Evolutionary conservation across 768 basidiomycete species (phyloP).

Genomic region (Lanmaoa pseudosensibilis): DNA sequence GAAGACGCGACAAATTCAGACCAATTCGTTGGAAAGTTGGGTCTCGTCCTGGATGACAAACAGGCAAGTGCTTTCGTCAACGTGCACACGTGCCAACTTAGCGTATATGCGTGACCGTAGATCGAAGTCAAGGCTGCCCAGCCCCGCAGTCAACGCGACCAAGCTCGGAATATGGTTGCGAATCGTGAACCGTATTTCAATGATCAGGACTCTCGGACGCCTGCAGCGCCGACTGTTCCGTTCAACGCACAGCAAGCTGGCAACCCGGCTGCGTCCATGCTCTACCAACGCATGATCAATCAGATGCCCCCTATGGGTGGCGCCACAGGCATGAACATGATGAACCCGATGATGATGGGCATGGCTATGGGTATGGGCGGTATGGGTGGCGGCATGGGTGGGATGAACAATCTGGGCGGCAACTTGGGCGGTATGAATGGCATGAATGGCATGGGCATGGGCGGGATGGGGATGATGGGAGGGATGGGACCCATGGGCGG

Average conservation of each 20-base stretch:
- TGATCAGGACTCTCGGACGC: conserved; percentile 38
- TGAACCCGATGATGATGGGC: conserved; percentile 48
- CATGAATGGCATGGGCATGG: too few relatives aligned
- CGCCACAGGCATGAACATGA: conserved; percentile 51
- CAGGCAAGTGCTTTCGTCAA: conserved; percentile 46
- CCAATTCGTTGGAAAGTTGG: conserved; percentile 64
- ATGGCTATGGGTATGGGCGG: conserved; percentile 52
- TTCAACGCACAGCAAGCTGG: conserved; percentile 37
- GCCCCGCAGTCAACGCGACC: conserved; percentile 63
- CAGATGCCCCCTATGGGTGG: conserved; percentile 46
- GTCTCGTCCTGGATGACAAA: conserved; percentile 73
- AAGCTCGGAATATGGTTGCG: conserved; percentile 38
- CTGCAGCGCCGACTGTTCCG: conserved; percentile 32
- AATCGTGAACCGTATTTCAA: conserved; percentile 34
- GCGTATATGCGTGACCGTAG: conserved; percentile 34
- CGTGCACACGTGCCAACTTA: background rate
- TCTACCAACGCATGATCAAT: conserved; percentile 39
- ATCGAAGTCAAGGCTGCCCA: conserved; percentile 85
- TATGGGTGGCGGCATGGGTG: conserved; percentile 35
- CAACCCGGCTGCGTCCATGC: conserved; percentile 35
- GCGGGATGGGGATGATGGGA: conserved; percentile 40
- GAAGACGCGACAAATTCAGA: conserved; percentile 63
- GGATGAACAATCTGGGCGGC: conserved; percentile 30
- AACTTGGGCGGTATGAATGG: background rate
- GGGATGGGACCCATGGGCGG: conserved; percentile 28